phyloP scores from a whole-genome alignment of 78 protist species.

The Chrysochromulina parva region DNA sequence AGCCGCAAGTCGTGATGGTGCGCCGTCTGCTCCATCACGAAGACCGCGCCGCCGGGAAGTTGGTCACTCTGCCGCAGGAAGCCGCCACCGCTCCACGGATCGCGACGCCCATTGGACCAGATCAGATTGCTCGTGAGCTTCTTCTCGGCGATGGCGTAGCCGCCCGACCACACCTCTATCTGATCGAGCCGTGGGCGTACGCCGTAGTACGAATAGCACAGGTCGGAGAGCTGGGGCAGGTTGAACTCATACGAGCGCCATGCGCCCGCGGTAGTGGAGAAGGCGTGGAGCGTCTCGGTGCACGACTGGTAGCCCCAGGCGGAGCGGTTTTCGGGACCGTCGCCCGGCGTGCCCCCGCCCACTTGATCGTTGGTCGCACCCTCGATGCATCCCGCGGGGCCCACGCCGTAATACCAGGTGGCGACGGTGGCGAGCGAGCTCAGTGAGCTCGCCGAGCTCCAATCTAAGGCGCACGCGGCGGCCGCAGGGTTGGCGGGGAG shows the following conservation, averaged over 20 bases:
- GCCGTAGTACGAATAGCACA: neutral
- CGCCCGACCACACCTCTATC: neutral
- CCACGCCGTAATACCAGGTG: neutral
- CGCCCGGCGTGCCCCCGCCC: neutral
- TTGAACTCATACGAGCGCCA: neutral
- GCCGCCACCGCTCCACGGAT: conserved; percentile 34
- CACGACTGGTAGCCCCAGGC: conserved; percentile 28
- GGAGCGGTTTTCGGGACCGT: neutral
- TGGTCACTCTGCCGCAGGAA: neutral
- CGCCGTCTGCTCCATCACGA: neutral
- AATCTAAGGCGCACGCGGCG: neutral
- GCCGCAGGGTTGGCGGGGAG: neutral
- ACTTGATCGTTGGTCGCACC: neutral
- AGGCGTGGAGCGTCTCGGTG: conserved; percentile 25
- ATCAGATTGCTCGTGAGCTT: neutral
- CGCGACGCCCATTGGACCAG: conserved; percentile 5
- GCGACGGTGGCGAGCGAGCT: neutral
- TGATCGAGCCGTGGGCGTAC: neutral
- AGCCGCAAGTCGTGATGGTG: conserved; percentile 11
- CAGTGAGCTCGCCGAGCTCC: neutral
- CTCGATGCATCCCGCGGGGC: neutral
- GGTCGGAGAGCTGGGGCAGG: neutral
- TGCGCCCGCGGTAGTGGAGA: neutral
- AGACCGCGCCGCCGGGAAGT: neutral
- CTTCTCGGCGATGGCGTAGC: neutral